phyloP scores from a whole-genome alignment of 768 basidiomycete genomes.

The Tulasnella sp. region DNA sequence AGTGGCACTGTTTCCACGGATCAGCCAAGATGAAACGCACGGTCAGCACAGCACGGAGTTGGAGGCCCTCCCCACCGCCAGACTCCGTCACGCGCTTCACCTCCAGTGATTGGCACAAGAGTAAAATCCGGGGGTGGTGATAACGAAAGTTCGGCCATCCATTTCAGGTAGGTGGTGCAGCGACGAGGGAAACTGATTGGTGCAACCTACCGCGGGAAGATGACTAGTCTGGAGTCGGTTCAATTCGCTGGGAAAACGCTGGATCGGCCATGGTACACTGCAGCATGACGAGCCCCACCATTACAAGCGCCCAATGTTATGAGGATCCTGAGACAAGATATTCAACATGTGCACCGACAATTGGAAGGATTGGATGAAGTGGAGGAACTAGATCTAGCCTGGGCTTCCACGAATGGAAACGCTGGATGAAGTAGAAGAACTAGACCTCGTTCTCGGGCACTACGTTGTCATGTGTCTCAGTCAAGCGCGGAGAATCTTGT shows the following conservation, averaged over 20 bases:
- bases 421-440: no score
- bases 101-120: not conserved
- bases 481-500: no score
- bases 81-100: not conserved
- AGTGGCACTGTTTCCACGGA: not conserved
- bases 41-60: slow-evolving; percentile 1
- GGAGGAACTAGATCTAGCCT: no score
- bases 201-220: not conserved
- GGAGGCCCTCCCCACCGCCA: not conserved
- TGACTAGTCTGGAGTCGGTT: not conserved
- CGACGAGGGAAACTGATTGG: not conserved
- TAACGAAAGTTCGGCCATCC: not conserved
- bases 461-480: no score
- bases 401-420: no score
- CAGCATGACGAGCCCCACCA: not conserved
- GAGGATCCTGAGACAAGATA: not conserved
- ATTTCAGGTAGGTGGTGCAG: not conserved
- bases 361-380: no score
- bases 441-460: no score
- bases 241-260: not conserved
- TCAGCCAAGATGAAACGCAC: not conserved
- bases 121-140: not conserved
- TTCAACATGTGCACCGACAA: not conserved
- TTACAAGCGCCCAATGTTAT: not conserved
- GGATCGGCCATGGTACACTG: not conserved